phyloP scores from a whole-genome alignment of 768 basidiomycete genomes.

The Boletus patriciae region DNA sequence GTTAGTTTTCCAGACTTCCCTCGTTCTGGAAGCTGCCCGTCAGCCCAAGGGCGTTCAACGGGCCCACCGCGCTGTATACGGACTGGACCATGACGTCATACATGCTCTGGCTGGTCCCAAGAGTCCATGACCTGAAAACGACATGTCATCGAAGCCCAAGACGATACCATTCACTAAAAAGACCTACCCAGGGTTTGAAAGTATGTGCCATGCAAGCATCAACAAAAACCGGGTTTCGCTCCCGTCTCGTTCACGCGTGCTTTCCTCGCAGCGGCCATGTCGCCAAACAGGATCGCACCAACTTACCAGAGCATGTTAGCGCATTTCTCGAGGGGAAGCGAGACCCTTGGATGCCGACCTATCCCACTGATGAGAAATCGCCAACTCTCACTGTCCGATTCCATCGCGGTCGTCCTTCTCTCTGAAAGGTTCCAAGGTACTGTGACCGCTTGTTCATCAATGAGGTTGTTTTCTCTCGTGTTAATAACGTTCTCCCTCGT shows the following conservation, averaged over 20 bases:
- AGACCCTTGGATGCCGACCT: no score
- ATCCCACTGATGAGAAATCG: no score
- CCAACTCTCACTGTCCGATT: no score
- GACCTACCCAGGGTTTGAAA: conserved; percentile 7
- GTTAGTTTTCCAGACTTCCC: conserved; percentile 10
- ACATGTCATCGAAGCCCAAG: not conserved
- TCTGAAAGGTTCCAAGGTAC: no score
- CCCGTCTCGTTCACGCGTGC: conserved; percentile 14
- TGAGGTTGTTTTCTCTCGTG: no score
- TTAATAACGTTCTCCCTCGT: no score
- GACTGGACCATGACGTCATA: not conserved
- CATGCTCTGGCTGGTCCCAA: conserved; percentile 1
- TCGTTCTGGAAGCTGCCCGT: conserved; percentile 23
- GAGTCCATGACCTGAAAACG: conserved; percentile 15
- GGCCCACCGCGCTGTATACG: conserved; percentile 6
- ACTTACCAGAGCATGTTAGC: no score
- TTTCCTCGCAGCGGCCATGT: conserved; percentile 11
- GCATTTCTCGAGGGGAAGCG: no score
- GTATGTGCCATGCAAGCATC: conserved; percentile 18
- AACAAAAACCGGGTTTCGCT: conserved; percentile 21
- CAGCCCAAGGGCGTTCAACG: conserved; percentile 12
- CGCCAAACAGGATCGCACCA: conserved; percentile 6
- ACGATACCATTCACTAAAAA: not conserved
- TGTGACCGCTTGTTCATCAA: no score
- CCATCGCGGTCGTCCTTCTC: no score